These are phyloP conservation scores for Monosporascus cannonballus DNA, from an alignment of 2,329 filamentous ascomycete genomes.

Conservation along the genomic window DNA sequence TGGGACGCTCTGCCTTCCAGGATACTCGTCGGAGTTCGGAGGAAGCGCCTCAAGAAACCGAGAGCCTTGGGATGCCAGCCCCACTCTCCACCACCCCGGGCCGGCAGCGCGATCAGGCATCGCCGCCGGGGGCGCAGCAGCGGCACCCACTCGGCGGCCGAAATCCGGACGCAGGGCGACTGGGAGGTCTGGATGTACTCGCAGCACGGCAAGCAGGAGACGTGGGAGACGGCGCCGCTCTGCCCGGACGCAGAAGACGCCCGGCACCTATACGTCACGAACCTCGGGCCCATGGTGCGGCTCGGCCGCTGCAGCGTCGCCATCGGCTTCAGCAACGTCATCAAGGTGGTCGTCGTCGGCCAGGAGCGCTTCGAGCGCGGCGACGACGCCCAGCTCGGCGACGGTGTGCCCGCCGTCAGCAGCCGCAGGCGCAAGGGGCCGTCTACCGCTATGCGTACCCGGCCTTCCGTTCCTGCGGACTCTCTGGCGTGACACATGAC, in stretches of 20 bases:
- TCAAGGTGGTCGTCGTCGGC: slow-evolving; percentile 65
- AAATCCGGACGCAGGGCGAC: slow-evolving; percentile 23
- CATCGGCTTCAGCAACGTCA: slow-evolving; percentile 64
- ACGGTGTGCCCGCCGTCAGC: slow-evolving; percentile 30
- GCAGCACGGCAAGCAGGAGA: slow-evolving; percentile 36
- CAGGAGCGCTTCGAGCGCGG: slow-evolving; percentile 55
- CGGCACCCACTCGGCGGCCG: slow-evolving; percentile 5
- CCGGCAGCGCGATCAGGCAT: slow-evolving; percentile 22
- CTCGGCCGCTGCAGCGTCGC: slow-evolving; percentile 61
- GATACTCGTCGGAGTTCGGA: slow-evolving; percentile 58
- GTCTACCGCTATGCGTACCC: slow-evolving; percentile 6
- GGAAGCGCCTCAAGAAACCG: slow-evolving; percentile 26
- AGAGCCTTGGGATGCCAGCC: slow-evolving; percentile 10
- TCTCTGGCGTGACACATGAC: no score
- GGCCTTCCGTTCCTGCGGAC: no score
- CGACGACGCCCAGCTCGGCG: slow-evolving; percentile 20
- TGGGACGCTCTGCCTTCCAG: slow-evolving; percentile 60
- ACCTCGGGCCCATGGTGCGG: slow-evolving; percentile 57
- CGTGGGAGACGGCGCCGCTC: slow-evolving; percentile 41
- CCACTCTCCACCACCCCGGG: slow-evolving; percentile 11
- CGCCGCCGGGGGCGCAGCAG: slow-evolving; percentile 19
- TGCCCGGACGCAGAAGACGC: slow-evolving; percentile 33
- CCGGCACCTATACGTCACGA: slow-evolving; percentile 57
- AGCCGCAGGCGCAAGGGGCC: slow-evolving; percentile 26
- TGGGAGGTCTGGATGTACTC: slow-evolving; percentile 53